Evolutionary conservation across 495 filamentous ascomycete genomes (phyloP).

Genomic region (Chaetomium tenue): DNA sequence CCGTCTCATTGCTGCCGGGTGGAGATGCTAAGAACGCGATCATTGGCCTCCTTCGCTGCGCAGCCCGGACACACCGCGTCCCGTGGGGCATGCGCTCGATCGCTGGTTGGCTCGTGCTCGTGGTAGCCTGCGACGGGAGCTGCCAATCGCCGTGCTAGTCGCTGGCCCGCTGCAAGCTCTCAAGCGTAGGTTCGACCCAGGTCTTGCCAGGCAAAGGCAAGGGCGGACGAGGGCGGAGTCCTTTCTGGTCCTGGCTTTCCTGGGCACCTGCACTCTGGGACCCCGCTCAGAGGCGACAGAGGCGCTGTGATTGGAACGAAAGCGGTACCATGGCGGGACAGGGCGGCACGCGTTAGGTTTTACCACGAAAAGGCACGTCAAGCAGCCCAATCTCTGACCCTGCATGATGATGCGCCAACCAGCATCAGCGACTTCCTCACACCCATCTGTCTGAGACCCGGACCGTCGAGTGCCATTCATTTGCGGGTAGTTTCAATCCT

Average conservation of each 20-base stretch:
- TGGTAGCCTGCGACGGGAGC: neutral
- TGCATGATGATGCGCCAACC: slow-evolving; percentile 11
- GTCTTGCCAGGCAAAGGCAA: too few species aligned
- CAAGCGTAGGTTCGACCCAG: too few species aligned
- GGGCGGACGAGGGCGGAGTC: too few species aligned
- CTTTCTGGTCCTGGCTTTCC: too few species aligned
- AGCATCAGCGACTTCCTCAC: slow-evolving; percentile 7
- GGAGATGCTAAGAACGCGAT: slow-evolving; percentile 5
- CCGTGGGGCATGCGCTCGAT: neutral
- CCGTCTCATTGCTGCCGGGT: slow-evolving; percentile 9
- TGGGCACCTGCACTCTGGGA: too few species aligned
- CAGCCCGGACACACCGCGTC: slow-evolving; percentile 15
- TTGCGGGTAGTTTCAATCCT: slow-evolving; percentile 19
- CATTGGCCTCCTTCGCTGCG: slow-evolving; percentile 6
- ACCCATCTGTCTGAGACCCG: slow-evolving; percentile 20
- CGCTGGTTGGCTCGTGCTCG: neutral
- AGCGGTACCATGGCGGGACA: neutral
- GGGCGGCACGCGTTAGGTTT: slow-evolving; percentile 35
- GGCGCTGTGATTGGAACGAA: slow-evolving; percentile 3
- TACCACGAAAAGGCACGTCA: slow-evolving; percentile 40
- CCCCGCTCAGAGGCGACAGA: slow-evolving; percentile 6
- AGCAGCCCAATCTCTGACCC: slow-evolving; percentile 29
- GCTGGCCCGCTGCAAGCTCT: slow-evolving; percentile 15
- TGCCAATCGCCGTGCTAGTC: slow-evolving; percentile 15
- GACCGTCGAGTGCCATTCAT: slow-evolving; percentile 36